Percentiles rank a stretch among this genome's conserved stretches.
Conservation (phyloP, 345 rosid species). For the Melaleuca quinquenervia region DNA sequence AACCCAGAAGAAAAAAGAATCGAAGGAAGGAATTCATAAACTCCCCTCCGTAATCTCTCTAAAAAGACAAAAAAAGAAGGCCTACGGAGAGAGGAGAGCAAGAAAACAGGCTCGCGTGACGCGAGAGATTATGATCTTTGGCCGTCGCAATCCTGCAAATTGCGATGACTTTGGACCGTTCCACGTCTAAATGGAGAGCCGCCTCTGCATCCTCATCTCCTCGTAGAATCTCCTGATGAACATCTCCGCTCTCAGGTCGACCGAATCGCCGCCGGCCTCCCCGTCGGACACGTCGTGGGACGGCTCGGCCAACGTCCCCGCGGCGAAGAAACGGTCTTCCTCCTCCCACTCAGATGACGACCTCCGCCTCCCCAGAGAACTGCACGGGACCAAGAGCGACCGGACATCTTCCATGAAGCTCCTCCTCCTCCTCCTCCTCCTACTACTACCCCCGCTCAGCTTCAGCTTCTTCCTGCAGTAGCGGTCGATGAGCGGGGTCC, state of each 20-base stretch:
- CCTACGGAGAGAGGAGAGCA: not conserved
- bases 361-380: constrained; percentile 26
- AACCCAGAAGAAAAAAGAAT: not conserved
- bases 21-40: not conserved
- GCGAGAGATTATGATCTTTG: not conserved
- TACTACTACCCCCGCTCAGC: not conserved
- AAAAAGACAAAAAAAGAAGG: rapidly evolving
- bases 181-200: constrained; percentile 7
- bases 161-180: not conserved
- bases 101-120: not conserved
- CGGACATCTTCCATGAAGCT: not conserved
- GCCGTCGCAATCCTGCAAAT: not conserved
- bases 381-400: constrained; percentile 18
- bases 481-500: constrained; percentile 14
- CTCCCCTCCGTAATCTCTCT: not conserved
- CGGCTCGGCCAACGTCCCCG: not conserved
- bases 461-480: not conserved
- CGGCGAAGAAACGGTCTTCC: not conserved
- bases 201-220: constrained; percentile 60
- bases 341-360: constrained; percentile 2
- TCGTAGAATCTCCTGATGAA: constrained; percentile 55
- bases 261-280: constrained; percentile 27
- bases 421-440: not conserved
- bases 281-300: not conserved
- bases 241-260: constrained; percentile 66